Evolutionary conservation across 371 early-diverging fungal genomes (phyloP), one percentile per base, ranked within the genome.

Genomic region (Rhizopus stolonifer): DNA sequence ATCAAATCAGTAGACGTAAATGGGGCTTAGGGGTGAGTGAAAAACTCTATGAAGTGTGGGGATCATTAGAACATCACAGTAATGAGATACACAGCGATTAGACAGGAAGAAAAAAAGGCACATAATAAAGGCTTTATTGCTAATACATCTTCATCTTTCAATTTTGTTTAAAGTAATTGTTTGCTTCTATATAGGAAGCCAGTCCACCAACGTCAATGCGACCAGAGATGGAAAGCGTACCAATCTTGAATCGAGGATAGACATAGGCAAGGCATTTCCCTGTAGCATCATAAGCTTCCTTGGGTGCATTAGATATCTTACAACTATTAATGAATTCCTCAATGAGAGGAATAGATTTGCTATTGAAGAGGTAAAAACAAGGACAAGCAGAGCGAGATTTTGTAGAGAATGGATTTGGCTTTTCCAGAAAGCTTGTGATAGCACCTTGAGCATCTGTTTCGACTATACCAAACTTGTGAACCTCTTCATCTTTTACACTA

Each of bases 191-290:
- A 40, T 73, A 81, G 7, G 75, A 73, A 2, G 58, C 25, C 17
- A 85, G 61, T 11, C 80, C 83, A 9, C 86, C 86, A 18, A 85
- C 82, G 60, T 85, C 86, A 49, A 85, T 75, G 19, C 86, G 65
- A 7, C 86, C 86, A 7, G 70, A 63, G 18, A 85, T 80, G 4
- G 65, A 51, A 31, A 63, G 63, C 1, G 82, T 73, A 18, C 58
- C 65, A 2, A 82, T 67, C 10, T 64, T 52, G 19, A 59, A 67
- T 5, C 77, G 65, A 17, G 72, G 64, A 36, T 75, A 72, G 9
- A 85, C 58, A 52, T 79, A 82, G 13, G 73, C 69, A 21, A 85
- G 50, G 21, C 73, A 77, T 52, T 71, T 76, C 17, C 86, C 86
- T n/a, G 81, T 78, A 9, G 86, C 86, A 59, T 85, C 86, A 10